phyloP scores from a whole-genome alignment of 106 monocot species.

The Alisma plantagoaquatica region DNA sequence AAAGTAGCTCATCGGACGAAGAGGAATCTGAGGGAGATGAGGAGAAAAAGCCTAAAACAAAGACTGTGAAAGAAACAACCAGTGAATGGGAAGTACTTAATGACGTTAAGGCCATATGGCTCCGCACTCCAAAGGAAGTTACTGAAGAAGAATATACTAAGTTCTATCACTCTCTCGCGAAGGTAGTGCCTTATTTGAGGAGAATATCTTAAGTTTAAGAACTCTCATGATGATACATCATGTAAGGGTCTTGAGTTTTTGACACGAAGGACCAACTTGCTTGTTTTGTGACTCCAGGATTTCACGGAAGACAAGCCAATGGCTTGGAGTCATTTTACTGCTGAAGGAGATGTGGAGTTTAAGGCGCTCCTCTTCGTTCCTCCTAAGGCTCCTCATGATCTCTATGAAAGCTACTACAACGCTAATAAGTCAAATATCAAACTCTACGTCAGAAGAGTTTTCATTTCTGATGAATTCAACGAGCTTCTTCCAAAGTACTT shows the following conservation, averaged over 20 bases:
- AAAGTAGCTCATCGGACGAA: slow-evolving; percentile 39
- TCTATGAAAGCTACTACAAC: slow-evolving; percentile 99
- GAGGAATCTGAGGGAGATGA: slow-evolving; percentile 48
- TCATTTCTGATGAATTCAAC: slow-evolving; percentile 97
- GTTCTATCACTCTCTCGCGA: slow-evolving; percentile 84
- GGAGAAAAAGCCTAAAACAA: slow-evolving; percentile 76
- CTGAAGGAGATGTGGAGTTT: slow-evolving; percentile 99
- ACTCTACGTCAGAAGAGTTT: slow-evolving; percentile 91
- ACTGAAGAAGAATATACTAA: slow-evolving; percentile 93
- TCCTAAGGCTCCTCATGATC: slow-evolving; percentile 94
- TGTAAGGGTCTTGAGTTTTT: too few relatives aligned
- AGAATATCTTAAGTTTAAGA: too few relatives aligned
- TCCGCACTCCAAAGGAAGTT: slow-evolving; percentile 89
- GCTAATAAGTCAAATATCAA: slow-evolving; percentile 80
- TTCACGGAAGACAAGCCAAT: slow-evolving; percentile 88
- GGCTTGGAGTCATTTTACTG: slow-evolving; percentile 87
- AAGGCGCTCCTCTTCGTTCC: slow-evolving; percentile 94
- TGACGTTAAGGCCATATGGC: slow-evolving; percentile 98
- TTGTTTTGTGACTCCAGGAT: slow-evolving; percentile 37
- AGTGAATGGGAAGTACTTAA: slow-evolving; percentile 88
- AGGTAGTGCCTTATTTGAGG: slow-evolving; percentile 29
- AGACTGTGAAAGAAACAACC: slow-evolving; percentile 79
- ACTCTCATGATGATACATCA: too few relatives aligned
- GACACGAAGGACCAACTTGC: too few relatives aligned
- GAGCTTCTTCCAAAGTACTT: slow-evolving; percentile 97